A percentile compares a stretch with the other conserved stretches of the same genome.
phyloP scores from a whole-genome alignment of 176 grass and related monocot genomes.

The Cenchrus purpureus region DNA sequence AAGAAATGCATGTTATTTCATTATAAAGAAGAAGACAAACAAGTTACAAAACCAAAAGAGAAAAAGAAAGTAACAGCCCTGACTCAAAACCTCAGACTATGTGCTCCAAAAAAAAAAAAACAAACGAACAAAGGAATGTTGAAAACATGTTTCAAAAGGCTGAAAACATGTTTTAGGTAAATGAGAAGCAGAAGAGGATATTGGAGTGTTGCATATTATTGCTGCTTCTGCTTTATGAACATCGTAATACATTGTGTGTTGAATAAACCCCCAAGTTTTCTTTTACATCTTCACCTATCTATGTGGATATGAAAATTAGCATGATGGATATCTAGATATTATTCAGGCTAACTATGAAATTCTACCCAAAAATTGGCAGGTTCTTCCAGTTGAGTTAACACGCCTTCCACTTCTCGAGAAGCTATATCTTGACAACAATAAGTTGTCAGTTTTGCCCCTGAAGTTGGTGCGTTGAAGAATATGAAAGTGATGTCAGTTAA shows the following conservation, averaged over 20 bases:
- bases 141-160: too few species aligned
- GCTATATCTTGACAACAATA: constrained; percentile 94
- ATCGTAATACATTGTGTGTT: not conserved
- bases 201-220: not conserved
- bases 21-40: not conserved
- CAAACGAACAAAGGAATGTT: not conserved
- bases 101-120: not conserved
- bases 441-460: constrained; percentile 84
- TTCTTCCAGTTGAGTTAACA: constrained; percentile 90
- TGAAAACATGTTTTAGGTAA: not conserved
- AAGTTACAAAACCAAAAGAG: constrained; percentile 13
- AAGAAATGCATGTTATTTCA: not conserved
- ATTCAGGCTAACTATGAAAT: constrained; percentile 40
- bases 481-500: constrained; percentile 84
- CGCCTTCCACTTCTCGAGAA: constrained; percentile 83
- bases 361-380: constrained; percentile 54
- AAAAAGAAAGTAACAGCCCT: not conserved
- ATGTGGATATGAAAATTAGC: constrained; percentile 4
- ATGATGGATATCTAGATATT: not conserved
- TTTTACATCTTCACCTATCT: constrained; percentile 22
- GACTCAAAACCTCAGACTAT: not conserved
- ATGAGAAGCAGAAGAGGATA: not conserved
- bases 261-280: constrained; percentile 11
- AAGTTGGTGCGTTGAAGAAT: constrained; percentile 89
- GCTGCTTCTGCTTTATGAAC: constrained; percentile 15